phyloP scores from a whole-genome alignment of 257 asterid genomes.

The Euphrasia confusa region DNA sequence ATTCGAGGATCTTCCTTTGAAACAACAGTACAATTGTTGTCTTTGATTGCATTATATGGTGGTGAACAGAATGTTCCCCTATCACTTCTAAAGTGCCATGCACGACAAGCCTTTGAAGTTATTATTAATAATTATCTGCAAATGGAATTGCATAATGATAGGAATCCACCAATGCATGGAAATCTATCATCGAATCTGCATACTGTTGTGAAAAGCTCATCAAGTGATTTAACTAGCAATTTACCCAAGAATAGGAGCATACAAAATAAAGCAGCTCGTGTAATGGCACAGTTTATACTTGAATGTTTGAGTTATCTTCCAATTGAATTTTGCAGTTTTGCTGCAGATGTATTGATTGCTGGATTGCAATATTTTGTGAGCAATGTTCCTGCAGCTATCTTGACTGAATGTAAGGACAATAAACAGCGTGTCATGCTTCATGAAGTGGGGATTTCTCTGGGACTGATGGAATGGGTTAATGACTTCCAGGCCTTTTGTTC shows the following conservation, averaged over 20 bases:
- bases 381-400: slow-evolving; percentile 68
- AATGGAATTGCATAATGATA: slow-evolving; percentile 29
- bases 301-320: slow-evolving; percentile 85
- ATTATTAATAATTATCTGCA: slow-evolving; percentile 41
- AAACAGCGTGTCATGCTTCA: slow-evolving; percentile 81
- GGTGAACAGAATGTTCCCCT: slow-evolving; percentile 68
- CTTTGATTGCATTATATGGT: slow-evolving; percentile 74
- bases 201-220: slow-evolving; percentile 24
- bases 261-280: slow-evolving; percentile 33
- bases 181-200: slow-evolving; percentile 29
- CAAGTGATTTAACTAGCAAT: slow-evolving; percentile 25
- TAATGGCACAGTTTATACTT: slow-evolving; percentile 59
- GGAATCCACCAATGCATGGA: slow-evolving; percentile 25
- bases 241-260: slow-evolving; percentile 28
- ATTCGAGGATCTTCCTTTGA: slow-evolving; percentile 61
- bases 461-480: slow-evolving; percentile 75
- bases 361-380: slow-evolving; percentile 65
- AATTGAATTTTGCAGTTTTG: slow-evolving; percentile 74
- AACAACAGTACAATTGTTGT: slow-evolving; percentile 70
- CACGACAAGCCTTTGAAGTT: slow-evolving; percentile 64
- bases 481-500: slow-evolving; percentile 56
- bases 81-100: slow-evolving; percentile 72
- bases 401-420: slow-evolving; percentile 56
- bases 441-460: slow-evolving; percentile 83
- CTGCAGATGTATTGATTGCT: slow-evolving; percentile 69